Evolutionary conservation across 2,329 filamentous ascomycete species (phyloP).

Genomic region (Fusarium xylarioides): DNA sequence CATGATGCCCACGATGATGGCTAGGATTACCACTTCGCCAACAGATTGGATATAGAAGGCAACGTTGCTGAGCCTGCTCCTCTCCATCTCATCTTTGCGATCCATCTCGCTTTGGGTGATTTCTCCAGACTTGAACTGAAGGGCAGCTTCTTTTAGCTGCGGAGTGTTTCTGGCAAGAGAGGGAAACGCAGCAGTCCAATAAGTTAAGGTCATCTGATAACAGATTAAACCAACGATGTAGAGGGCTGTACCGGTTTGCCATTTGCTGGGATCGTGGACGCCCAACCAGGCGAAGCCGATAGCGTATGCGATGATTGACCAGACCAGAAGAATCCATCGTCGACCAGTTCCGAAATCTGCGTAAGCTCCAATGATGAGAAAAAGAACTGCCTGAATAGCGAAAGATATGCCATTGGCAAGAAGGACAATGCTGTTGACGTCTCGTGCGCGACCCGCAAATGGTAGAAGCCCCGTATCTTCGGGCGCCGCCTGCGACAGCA

Average conservation of each 20-base stretch:
- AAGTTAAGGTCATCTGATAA: conserved; percentile 73
- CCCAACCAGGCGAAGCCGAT: conserved; percentile 75
- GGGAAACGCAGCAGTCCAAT: conserved; percentile 70
- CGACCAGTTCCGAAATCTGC: conserved; percentile 73
- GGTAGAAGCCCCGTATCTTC: conserved; percentile 59
- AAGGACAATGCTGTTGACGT: conserved; percentile 73
- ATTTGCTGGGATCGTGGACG: conserved; percentile 67
- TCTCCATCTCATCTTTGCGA: conserved; percentile 67
- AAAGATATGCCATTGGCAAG: conserved; percentile 74
- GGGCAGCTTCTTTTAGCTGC: conserved; percentile 46
- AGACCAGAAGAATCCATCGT: conserved; percentile 68
- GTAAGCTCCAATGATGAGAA: conserved; percentile 61
- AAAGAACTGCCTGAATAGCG: conserved; percentile 69
- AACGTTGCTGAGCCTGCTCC: conserved; percentile 70
- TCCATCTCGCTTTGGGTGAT: conserved; percentile 70
- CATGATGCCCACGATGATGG: conserved; percentile 71
- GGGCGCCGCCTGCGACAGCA: conserved; percentile 68
- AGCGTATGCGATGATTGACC: conserved; percentile 68
- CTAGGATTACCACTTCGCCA: conserved; percentile 69
- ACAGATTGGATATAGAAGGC: conserved; percentile 72
- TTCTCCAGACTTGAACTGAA: conserved; percentile 49
- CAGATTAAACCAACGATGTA: conserved; percentile 74
- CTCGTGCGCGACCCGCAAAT: conserved; percentile 65
- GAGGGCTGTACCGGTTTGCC: conserved; percentile 67
- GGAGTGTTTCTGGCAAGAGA: conserved; percentile 50